Percentiles rank a stretch among this genome's conserved stretches.
Conservation (phyloP, 2,329 filamentous ascomycete species). For the Xylariaceae sp. region DNA sequence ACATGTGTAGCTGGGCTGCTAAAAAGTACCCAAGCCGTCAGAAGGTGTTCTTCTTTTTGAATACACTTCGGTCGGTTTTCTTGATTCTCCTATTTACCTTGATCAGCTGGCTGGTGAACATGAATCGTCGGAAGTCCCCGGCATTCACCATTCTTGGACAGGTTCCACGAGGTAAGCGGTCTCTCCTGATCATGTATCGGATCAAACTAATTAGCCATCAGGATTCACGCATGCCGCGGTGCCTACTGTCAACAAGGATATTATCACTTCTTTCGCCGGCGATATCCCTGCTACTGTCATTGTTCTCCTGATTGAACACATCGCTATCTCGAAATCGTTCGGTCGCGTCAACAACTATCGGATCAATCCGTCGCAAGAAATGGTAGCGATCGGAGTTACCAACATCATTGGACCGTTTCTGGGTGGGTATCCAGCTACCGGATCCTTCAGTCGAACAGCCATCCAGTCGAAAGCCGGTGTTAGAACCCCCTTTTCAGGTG, state of each 20-base stretch:
- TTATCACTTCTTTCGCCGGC: conserved; percentile 63
- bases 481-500: conserved; percentile 80
- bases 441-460: conserved; percentile 92
- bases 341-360: conserved; percentile 93
- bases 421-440: conserved; percentile 86
- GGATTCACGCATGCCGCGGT: conserved; percentile 76
- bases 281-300: conserved; percentile 83
- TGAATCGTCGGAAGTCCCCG: conserved; percentile 56
- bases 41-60: conserved; percentile 83
- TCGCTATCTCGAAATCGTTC: conserved; percentile 95
- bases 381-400: conserved; percentile 87
- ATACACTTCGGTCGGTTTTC: conserved; percentile 83
- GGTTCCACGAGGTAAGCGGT: conserved; percentile 65
- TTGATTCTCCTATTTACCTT: conserved; percentile 89
- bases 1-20: conserved; percentile 57
- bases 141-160: conserved; percentile 67
- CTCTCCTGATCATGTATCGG: conserved; percentile 1
- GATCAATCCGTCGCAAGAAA: conserved; percentile 91
- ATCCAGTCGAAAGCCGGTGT: conserved; percentile 98
- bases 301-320: conserved; percentile 94
- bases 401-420: conserved; percentile 90
- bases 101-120: conserved; percentile 82
- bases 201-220: conserved; percentile 28
- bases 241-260: conserved; percentile 59
- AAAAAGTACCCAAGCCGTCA: conserved; percentile 63